Conservation (phyloP, 176 grass and related monocot genomes). For the Poa pratensis region DNA sequence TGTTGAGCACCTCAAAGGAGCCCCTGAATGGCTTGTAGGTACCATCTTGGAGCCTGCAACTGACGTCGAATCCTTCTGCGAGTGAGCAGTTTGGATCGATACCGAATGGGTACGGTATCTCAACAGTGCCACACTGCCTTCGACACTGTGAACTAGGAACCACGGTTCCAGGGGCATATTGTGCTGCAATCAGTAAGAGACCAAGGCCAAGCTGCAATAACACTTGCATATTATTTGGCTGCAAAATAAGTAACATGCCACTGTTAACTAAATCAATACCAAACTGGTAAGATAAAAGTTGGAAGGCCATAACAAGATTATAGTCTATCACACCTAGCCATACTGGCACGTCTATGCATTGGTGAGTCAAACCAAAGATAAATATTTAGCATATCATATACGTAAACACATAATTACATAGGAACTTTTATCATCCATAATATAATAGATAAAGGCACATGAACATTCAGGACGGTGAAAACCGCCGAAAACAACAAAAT, state of each 20-base stretch:
- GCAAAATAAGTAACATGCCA: not conserved
- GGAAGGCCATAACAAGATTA: too few relatives aligned
- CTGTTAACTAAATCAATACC: not conserved
- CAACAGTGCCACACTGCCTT: slow-evolving; percentile 29
- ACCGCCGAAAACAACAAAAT: too few relatives aligned
- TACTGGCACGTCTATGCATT: too few relatives aligned
- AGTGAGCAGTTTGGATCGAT: slow-evolving; percentile 36
- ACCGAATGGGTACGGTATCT: slow-evolving; percentile 53
- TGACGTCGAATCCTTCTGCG: not conserved
- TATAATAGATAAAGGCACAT: too few relatives aligned
- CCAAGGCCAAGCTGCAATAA: not conserved
- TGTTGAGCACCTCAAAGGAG: not conserved
- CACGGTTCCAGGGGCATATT: not conserved
- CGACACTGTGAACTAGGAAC: slow-evolving; percentile 30
- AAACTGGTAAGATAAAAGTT: too few relatives aligned
- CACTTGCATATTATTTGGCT: not conserved
- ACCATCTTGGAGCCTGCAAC: not conserved
- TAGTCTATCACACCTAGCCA: too few relatives aligned
- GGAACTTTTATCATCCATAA: too few relatives aligned
- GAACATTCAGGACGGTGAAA: too few relatives aligned
- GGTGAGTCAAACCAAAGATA: too few relatives aligned
- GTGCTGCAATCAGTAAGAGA: not conserved
- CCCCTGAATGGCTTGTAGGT: not conserved
- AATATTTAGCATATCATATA: too few relatives aligned
- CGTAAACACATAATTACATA: too few relatives aligned